Evolutionary conservation across 176 grass and related monocot species (phyloP).

Genomic region (Rhynchospora breviuscula): DNA sequence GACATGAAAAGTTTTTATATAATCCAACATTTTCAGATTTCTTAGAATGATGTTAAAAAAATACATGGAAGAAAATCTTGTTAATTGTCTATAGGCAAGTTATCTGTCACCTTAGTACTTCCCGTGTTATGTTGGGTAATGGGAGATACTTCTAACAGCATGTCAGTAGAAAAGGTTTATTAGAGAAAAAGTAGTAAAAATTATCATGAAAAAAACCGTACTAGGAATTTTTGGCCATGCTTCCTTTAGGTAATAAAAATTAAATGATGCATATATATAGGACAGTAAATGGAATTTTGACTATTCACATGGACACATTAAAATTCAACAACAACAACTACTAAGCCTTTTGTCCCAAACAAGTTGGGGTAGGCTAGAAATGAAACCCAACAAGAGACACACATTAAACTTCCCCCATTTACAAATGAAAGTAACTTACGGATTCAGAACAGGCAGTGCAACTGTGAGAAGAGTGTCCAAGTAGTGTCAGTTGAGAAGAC

Average conservation of each 20-base stretch:
- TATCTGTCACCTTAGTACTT: neutral
- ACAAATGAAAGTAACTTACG: conserved; percentile 35
- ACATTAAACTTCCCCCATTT: neutral
- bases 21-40: neutral
- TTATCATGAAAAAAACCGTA: neutral
- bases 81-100: neutral
- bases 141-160: neutral
- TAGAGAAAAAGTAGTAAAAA: neutral
- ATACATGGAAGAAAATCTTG: neutral
- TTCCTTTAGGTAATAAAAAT: neutral
- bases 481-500: conserved; percentile 65
- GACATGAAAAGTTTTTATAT: neutral
- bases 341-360: no score
- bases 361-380: no score
- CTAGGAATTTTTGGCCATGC: neutral
- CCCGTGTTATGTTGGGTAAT: neutral
- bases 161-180: neutral
- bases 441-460: conserved; percentile 77
- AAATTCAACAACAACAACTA: no score
- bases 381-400: no score
- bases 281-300: neutral
- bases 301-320: neutral
- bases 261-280: neutral
- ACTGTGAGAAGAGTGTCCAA: conserved; percentile 74
- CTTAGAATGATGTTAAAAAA: neutral